Evolutionary conservation across 306 rosid genomes (phyloP).

Genomic region (Quercus gilva): DNA sequence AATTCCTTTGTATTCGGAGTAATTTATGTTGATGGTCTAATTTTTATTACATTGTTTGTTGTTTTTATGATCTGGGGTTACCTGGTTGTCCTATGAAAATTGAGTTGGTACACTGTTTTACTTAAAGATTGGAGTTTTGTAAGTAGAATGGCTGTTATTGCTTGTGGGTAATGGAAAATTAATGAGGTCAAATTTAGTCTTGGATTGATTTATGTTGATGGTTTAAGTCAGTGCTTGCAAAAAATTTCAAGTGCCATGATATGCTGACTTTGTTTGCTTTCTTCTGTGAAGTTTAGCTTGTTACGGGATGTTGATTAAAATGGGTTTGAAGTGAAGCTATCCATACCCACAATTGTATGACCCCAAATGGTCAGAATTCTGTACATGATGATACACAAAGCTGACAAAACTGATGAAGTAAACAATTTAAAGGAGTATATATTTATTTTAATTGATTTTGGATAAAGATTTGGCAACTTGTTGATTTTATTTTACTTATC

Average conservation of each 20-base stretch:
- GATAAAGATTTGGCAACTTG: no score
- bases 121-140: neutral
- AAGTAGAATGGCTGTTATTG: neutral
- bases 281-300: neutral
- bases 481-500: no score
- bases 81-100: neutral
- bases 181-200: neutral
- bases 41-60: neutral
- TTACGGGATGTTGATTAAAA: neutral
- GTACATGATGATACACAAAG: no score
- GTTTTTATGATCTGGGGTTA: neutral
- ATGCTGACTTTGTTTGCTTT: no score
- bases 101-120: neutral
- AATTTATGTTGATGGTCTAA: neutral
- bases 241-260: no score
- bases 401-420: neutral
- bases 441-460: neutral
- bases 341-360: neutral
- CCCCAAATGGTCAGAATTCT: neutral
- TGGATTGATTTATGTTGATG: neutral
- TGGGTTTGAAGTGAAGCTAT: neutral
- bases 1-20: neutral
- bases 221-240: neutral
- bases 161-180: neutral
- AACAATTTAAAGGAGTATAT: neutral